Base-by-base conservation (phyloP, 2,329 filamentous ascomycete species). In the Onygenales sp. region DNA sequence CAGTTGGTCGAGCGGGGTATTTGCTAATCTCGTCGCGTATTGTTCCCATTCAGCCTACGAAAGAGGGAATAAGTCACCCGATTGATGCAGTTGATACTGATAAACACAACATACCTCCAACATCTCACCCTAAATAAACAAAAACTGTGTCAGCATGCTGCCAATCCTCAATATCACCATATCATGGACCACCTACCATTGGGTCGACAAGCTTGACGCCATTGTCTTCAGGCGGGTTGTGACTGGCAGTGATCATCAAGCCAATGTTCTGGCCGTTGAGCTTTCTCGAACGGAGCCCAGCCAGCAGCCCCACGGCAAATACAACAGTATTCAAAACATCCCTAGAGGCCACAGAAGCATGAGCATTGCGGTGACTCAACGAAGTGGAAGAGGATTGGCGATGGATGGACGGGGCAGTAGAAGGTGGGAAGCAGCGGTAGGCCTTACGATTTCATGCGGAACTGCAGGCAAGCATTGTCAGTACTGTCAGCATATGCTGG, bases 131-230 rank as follows among this genome's bases (percentile, higher is more conserved):
- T 83, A 59, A 17, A 54, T 57, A 57, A 54, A 27, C 57, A 57
- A 54, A 27, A 13, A 6, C 8, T 44, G 36, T 42, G 32, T 43
- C 43, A 50, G 38, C 42, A 21, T 33, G 38, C 17, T 10, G 13
- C 9, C 9, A 14, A 42, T 50, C 60, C 54, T 42, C 44, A 50
- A 44, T 32, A 5, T 27, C 21, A 27, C 27, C 14, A 49, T 10
- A 9, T 10, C 11, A 43, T 41, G 33, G 13, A 35, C 36, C n/a
- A 63, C 72, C 46, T 66, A 84, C 81, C 85, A 95, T 87, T 10
- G 93, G 93, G 71, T 98, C 93, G 58, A 98, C 89, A 61, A 98
- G 83, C 79, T 95, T 95, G 69, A 95, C 86, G 50, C 90, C 90
- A 70, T 95, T 95, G 73, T 95, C 90, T 62, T 83, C 79, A 36